Base-by-base conservation (phyloP, 331 rosid genomes). In the Spiraea crenata region DNA sequence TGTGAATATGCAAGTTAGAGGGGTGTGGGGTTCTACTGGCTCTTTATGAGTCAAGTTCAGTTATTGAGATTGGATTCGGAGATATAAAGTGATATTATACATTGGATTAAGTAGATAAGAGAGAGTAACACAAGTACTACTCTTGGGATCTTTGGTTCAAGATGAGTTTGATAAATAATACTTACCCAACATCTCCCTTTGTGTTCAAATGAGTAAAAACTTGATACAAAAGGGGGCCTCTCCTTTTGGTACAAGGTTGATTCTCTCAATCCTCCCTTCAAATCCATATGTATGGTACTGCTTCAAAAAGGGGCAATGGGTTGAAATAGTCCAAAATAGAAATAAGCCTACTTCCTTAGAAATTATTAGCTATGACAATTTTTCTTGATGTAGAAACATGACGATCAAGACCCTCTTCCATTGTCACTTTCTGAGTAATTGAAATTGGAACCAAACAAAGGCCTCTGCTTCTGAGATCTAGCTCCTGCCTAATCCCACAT, bases 381-480 rank as follows among this genome's bases (percentile, higher is more conserved):
- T 44, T 70, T 70, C 65, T 70, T 31, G 74, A 44, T 9, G 74
- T 2, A 63, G 70, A 62, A 19, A 12, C 31, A 25, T 25, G 59
- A 58, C 15, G 70, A 79, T 69, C 79, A 66, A 25, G 45, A 13
- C 46, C 52, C 57, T 74, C 79, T 49, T 76, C 83, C 77, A 79
- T 75, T 31, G 75, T 41, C 63, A 81, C 75, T 66, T 57, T 77
- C 72, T 78, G 71, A 54, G 87, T 77, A 52, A 77, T 44, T 35
- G 87, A 83, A 34, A 83, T 59, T 5, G 90, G 87, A 71, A 79
- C 87, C 77, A 85, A 75, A 62, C 92, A 89, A 5, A 89, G 83
- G 40, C 90, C 92, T 75, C 25, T 81, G 78, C 92, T 86, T 77
- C 82, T 71, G 35, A 89, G 82, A 54, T 74, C 88, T 37, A 61